Evolutionary conservation across 169 alveolate species (phyloP).

Genomic region (Plasmodium cynomolgi): DNA sequence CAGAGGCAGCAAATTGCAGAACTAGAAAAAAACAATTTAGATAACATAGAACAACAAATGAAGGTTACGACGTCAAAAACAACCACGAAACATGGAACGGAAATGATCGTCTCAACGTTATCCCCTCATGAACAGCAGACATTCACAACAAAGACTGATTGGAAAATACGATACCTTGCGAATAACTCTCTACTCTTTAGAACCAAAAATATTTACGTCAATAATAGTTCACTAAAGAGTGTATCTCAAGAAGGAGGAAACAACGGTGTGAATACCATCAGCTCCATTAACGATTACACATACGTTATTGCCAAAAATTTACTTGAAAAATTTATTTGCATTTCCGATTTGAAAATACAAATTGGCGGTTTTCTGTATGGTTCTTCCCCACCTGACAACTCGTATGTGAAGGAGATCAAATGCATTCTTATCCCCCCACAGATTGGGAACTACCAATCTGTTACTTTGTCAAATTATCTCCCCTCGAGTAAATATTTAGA

Average conservation of each 20-base stretch:
- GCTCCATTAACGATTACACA: slow-evolving; percentile 87
- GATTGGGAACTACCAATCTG: slow-evolving; percentile 95
- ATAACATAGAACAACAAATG: slow-evolving; percentile 83
- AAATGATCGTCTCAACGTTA: slow-evolving; percentile 96
- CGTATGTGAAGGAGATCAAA: slow-evolving; percentile 92
- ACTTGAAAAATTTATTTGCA: slow-evolving; percentile 95
- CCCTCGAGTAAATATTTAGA: slow-evolving; percentile 95
- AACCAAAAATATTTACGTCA: slow-evolving; percentile 96
- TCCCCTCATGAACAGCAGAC: slow-evolving; percentile 99
- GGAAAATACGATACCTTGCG: slow-evolving; percentile 99
- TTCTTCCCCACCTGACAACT: slow-evolving; percentile 71
- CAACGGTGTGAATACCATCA: slow-evolving; percentile 17
- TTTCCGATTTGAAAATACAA: slow-evolving; percentile 98
- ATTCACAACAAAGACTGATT: slow-evolving; percentile 98
- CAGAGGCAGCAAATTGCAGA: slow-evolving; percentile 96
- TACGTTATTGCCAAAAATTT: slow-evolving; percentile 98
- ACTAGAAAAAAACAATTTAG: slow-evolving; percentile 83
- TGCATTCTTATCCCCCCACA: slow-evolving; percentile 98
- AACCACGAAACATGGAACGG: slow-evolving; percentile 97
- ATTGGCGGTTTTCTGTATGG: slow-evolving; percentile 98
- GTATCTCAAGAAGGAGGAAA: slow-evolving; percentile 71
- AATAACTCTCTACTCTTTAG: slow-evolving; percentile 97
- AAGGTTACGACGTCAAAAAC: slow-evolving; percentile 95
- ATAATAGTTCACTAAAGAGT: slow-evolving; percentile 83
- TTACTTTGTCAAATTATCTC: slow-evolving; percentile 91